A percentile compares a stretch with the other conserved stretches of the same genome.
Evolutionary conservation across 768 basidiomycete genomes (phyloP).

Genomic region (Suillus lakei): DNA sequence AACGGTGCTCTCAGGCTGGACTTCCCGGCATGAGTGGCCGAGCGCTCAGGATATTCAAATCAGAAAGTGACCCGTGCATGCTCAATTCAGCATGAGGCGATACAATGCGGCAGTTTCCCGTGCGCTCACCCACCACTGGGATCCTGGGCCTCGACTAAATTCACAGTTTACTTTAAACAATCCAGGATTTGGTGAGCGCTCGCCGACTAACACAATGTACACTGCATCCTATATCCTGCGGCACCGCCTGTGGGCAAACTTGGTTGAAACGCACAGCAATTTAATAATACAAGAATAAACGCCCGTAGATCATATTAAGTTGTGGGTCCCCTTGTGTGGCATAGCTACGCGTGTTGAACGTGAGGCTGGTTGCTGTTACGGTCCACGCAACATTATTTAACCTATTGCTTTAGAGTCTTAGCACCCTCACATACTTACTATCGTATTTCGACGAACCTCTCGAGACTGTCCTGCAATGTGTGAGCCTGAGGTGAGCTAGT

Average conservation of each 20-base stretch:
- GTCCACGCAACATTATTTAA: background rate
- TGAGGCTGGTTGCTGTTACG: background rate
- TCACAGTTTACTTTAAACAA: background rate
- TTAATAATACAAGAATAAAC: background rate
- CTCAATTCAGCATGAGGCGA: too few species aligned
- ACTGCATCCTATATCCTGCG: background rate
- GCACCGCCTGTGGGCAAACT: background rate
- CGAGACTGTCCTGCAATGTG: background rate
- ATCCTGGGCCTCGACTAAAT: too few species aligned
- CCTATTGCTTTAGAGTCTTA: background rate
- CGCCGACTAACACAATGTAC: background rate
- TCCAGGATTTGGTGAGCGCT: background rate
- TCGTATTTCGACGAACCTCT: background rate
- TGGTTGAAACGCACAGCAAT: background rate
- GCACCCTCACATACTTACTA: background rate
- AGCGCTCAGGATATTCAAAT: too few species aligned
- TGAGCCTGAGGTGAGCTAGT: background rate
- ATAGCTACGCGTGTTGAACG: slow-evolving; percentile 1
- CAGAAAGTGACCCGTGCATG: too few species aligned
- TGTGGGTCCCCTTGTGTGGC: slow-evolving; percentile 1
- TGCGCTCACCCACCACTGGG: too few species aligned
- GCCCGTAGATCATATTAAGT: background rate
- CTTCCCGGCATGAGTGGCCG: too few species aligned
- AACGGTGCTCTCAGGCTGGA: too few species aligned
- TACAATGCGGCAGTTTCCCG: too few species aligned